Conservation (phyloP, 202 grass and related monocot genomes). For the Cymbopogon flexuosus region DNA sequence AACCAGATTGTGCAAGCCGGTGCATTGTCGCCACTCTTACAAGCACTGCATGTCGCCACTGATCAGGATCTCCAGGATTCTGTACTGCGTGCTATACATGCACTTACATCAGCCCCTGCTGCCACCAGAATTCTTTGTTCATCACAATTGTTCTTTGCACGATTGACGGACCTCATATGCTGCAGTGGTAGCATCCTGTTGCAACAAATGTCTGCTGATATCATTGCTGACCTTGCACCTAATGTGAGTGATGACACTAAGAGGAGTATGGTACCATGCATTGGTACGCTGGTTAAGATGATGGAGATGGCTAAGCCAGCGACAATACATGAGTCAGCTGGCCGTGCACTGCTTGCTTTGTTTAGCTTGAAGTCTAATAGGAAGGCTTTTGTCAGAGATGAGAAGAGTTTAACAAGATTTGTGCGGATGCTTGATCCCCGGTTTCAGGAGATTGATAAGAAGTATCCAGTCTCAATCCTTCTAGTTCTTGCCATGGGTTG, state of each 20-base stretch:
- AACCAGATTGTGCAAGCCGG: conserved; percentile 55
- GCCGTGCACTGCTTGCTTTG: conserved; percentile 49
- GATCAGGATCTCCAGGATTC: conserved; percentile 58
- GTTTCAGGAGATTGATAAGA: conserved; percentile 65
- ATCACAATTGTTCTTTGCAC: conserved; percentile 61
- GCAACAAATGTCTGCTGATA: conserved; percentile 55
- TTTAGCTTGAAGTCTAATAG: conserved; percentile 57
- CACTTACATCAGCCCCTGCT: conserved; percentile 44
- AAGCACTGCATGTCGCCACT: conserved; percentile 46
- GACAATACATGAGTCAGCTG: conserved; percentile 62
- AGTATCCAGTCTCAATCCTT: conserved; percentile 54
- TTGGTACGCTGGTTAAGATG: conserved; percentile 61
- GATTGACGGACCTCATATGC: conserved; percentile 57
- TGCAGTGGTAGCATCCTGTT: conserved; percentile 43
- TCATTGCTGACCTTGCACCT: conserved; percentile 56
- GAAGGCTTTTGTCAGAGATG: conserved; percentile 65
- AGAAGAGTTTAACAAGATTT: conserved; percentile 66
- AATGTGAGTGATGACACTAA: conserved; percentile 55
- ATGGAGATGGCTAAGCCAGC: conserved; percentile 71
- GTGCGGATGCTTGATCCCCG: conserved; percentile 70
- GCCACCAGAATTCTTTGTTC: conserved; percentile 52
- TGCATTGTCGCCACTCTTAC: conserved; percentile 54
- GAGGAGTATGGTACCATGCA: conserved; percentile 54
- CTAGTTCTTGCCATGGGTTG: conserved; percentile 64
- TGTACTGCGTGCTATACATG: conserved; percentile 52